Base-by-base conservation (phyloP, 1,284 basidiomycete species). In the Microbotryum silenes-acaulis region DNA sequence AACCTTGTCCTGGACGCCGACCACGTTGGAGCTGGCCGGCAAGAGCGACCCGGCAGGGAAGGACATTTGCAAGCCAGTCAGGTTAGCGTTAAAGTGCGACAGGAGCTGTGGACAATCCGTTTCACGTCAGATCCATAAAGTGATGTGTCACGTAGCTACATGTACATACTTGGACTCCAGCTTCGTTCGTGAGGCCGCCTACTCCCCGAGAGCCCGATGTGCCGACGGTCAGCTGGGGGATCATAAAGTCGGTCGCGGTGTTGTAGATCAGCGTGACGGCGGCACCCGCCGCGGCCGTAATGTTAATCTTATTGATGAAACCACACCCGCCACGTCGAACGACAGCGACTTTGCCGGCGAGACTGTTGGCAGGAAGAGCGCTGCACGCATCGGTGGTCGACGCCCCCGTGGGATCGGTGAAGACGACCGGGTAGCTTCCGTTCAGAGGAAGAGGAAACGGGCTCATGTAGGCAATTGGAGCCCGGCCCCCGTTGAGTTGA, bases 341-440 rank as follows among this genome's bases (percentile, higher is more conserved):
- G 52, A 84, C 66, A 4, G 80, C 80, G 14, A 83, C 68, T 54
- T 75, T 80, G 2, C 67, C 65, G 7, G 79, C 78, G 5, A 85
- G 76, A 69, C 80, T 83, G 48, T 64, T 72, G 46, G 77, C 78
- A 4, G 82, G 81, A 5, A 84, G 77, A 6, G 81, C 76, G 54
- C 77, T 68, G 73, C 83, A 84, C 2, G 82, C 82, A 68, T 84
- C 83, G 64, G 80, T 75, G 4, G 72, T 70, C 12, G 79, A 71
- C 16, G 59, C 60, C 21, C 71, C 62, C 57, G 74, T 68, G 29
- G 71, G 72, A 20, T 71, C 70, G 44, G 73, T 61, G 48, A 73
- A 71, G 67, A 72, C 74, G 29, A 74, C 31, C 20, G 61, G 56
- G 63, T 70, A 72, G n/a, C 70, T 69, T 7, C 67, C 70, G 21